These are phyloP conservation scores for Inga oerstediana DNA, from an alignment of 306 rosid species.

Conservation along the genomic window DNA sequence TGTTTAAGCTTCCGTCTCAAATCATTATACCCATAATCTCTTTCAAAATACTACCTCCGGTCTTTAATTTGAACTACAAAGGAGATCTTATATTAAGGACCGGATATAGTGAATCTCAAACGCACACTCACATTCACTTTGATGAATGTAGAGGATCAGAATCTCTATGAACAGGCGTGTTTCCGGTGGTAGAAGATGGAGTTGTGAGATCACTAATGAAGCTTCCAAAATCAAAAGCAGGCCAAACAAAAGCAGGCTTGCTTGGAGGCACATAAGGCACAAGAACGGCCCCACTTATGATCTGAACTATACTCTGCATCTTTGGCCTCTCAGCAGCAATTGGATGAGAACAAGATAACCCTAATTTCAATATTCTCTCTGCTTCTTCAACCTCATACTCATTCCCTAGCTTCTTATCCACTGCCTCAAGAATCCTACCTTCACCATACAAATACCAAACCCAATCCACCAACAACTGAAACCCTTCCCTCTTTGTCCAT, in stretches of 20 bases:
- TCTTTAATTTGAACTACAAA: no score
- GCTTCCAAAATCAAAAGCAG: conserved; percentile 42
- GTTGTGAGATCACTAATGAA: conserved; percentile 34
- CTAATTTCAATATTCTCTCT: conserved; percentile 60
- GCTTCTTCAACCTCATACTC: conserved; percentile 62
- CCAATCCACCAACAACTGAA: conserved; percentile 69
- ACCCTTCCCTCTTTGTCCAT: conserved; percentile 56
- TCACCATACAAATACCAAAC: conserved; percentile 72
- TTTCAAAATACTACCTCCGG: not conserved
- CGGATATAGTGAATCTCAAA: not conserved
- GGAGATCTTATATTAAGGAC: no score
- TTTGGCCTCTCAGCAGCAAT: conserved; percentile 64
- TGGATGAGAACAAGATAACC: conserved; percentile 77
- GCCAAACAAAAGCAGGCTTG: conserved; percentile 82
- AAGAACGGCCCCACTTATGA: conserved; percentile 51
- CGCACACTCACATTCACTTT: not conserved
- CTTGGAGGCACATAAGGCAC: conserved; percentile 63
- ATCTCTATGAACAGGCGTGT: conserved; percentile 31
- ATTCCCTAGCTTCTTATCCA: conserved; percentile 51
- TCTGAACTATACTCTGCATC: conserved; percentile 60
- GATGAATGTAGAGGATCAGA: not conserved
- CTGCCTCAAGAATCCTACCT: conserved; percentile 51
- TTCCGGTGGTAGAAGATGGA: conserved; percentile 15
- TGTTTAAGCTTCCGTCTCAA: not conserved
- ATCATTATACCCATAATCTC: not conserved